A percentile compares a stretch with the other conserved stretches of the same genome.
phyloP scores from a whole-genome alignment of 208 protist species.

The Acanthamoeba triangularis region DNA sequence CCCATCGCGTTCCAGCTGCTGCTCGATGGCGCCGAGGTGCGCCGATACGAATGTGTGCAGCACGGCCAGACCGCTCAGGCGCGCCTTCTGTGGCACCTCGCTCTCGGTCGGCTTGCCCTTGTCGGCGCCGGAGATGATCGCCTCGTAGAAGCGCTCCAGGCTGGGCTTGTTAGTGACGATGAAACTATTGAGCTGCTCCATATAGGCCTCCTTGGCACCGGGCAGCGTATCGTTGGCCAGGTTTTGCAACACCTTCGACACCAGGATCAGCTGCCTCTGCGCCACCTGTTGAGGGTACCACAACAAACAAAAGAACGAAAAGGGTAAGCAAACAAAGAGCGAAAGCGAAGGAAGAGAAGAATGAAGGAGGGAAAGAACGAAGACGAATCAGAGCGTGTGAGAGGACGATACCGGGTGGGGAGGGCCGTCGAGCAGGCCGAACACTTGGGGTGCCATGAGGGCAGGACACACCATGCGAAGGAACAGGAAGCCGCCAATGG shows the following conservation, averaged over 20 bases:
- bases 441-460: constrained; percentile 35
- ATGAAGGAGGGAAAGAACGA: too few species aligned
- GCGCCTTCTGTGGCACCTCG: not conserved
- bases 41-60: too few species aligned
- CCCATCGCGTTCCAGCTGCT: too few species aligned
- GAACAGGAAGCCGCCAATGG: constrained; percentile 53
- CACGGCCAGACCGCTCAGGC: too few species aligned
- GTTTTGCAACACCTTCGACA: not conserved
- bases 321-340: too few species aligned
- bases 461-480: constrained; percentile 46
- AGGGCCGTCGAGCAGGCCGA: constrained; percentile 5
- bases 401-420: not conserved
- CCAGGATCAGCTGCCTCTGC: not conserved
- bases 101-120: not conserved
- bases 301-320: too few species aligned
- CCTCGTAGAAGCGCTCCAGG: not conserved
- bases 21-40: too few species aligned
- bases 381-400: too few species aligned
- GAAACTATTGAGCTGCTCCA: constrained; percentile 24
- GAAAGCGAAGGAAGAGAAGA: too few species aligned
- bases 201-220: not conserved
- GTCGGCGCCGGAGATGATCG: not conserved
- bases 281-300: not conserved
- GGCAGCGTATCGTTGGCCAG: not conserved
- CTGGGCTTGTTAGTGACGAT: not conserved